Conservation (phyloP, 768 basidiomycete genomes). For the Dacryopinax primogenitus region DNA sequence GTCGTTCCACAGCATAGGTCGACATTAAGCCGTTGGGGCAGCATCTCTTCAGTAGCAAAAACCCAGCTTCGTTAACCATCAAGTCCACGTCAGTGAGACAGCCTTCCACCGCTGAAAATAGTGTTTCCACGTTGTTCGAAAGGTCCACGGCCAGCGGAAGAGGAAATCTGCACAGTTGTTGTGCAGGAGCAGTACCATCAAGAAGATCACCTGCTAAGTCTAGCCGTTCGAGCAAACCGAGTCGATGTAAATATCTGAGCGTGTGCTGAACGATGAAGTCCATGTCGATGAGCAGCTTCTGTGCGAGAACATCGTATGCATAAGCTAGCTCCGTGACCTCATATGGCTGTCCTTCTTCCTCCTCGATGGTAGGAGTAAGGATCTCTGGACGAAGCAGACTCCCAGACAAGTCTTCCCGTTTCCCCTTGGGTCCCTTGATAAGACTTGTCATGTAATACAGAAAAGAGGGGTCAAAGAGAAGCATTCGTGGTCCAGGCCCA, state of each 20-base stretch:
- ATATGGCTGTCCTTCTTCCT: conserved; percentile 34
- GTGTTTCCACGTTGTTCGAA: conserved; percentile 56
- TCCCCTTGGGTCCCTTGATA: conserved; percentile 33
- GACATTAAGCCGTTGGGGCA: conserved; percentile 66
- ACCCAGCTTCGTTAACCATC: conserved; percentile 58
- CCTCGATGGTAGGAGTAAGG: conserved; percentile 14
- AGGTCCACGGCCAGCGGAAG: conserved; percentile 60
- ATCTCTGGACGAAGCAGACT: conserved; percentile 13
- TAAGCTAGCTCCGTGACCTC: conserved; percentile 48
- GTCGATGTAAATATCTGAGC: conserved; percentile 46
- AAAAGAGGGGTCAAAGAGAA: conserved; percentile 57
- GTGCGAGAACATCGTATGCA: conserved; percentile 45
- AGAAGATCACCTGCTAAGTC: conserved; percentile 32
- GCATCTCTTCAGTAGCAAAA: conserved; percentile 50
- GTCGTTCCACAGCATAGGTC: conserved; percentile 51
- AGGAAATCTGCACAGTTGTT: conserved; percentile 43
- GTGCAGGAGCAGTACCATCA: conserved; percentile 21
- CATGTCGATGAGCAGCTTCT: conserved; percentile 44
- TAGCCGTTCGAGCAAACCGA: conserved; percentile 46
- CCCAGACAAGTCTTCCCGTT: conserved; percentile 11
- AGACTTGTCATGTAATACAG: conserved; percentile 49
- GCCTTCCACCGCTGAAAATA: conserved; percentile 58
- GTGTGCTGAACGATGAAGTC: conserved; percentile 41
- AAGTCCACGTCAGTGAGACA: conserved; percentile 59
- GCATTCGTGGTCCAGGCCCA: conserved; percentile 32